Evolutionary conservation across 345 rosid genomes (phyloP), one percentile per base, ranked within the genome.

Genomic region (Dovyalis caffra): DNA sequence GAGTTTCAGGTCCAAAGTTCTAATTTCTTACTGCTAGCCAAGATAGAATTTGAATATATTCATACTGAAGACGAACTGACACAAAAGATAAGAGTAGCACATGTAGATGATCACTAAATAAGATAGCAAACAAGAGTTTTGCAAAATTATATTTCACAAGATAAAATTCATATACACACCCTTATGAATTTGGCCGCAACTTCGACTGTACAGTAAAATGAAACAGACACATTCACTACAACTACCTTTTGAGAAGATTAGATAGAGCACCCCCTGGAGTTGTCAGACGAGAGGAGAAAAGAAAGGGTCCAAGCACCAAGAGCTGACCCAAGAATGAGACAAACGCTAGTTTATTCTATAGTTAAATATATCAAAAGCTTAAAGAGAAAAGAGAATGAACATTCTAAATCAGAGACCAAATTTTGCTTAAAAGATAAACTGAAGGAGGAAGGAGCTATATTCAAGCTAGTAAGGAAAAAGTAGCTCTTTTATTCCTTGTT

Each of bases 401-500:
- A 62, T 77, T 35, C 80, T 64, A 76, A 69, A 73, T 81, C 56
- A 84, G 78, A 78, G 80, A 73, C 80, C 63, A 69, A 73, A 34
- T 72, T 64, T 70, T 37, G 64, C 73, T 64, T 45, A 72, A 84
- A 80, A 78, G 74, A 23, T 75, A 74, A 80, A 83, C 66, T 35
- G 69, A 49, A 76, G 33, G 69, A 61, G 63, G 35, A 47, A 74
- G 82, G 75, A 78, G 69, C 79, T 78, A 79, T 74, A 86, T 77
- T 75, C 71, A 79, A 79, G 72, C 75, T 69, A 86, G 64, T 68
- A 37, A 78, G 80, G 74, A 64, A 75, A 79, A 75, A 73, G 74
- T 68, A 64, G 57, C 85, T 81, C 74, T 72, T 49, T 49, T 88
- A 88, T 85, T 84, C 87, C 85, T 79, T 84, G 86, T 83, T 88